These are phyloP conservation scores for Candida nemodendra DNA, from an alignment of 805 yeast genomes.

Conservation along the genomic window DNA sequence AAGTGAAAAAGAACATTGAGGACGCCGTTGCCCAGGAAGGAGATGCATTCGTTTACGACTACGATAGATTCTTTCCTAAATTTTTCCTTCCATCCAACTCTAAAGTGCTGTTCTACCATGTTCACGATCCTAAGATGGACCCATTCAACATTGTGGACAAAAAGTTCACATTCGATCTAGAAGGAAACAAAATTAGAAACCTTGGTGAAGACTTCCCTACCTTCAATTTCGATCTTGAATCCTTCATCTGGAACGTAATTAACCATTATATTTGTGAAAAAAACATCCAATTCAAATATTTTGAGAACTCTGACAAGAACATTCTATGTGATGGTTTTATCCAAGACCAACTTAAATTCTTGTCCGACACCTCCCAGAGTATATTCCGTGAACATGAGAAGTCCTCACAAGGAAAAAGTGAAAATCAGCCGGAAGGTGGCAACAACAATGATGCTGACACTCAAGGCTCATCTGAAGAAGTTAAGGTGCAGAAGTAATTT, in stretches of 20 bases:
- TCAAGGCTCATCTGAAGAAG: too few species aligned
- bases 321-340: constrained; percentile 29
- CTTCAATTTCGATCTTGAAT: constrained; percentile 33
- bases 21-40: constrained; percentile 24
- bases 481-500: too few species aligned
- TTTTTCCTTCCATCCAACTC: constrained; percentile 29
- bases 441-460: too few species aligned
- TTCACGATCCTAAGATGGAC: constrained; percentile 55
- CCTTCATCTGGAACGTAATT: constrained; percentile 33
- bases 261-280: constrained; percentile 34
- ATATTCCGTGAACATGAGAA: constrained; percentile 20
- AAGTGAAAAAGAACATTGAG: constrained; percentile 20
- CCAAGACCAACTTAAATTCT: constrained; percentile 25
- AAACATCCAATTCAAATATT: constrained; percentile 22
- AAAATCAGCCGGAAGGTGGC: neutral
- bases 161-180: constrained; percentile 28
- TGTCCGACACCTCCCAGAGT: constrained; percentile 21
- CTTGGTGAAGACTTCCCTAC: constrained; percentile 35
- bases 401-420: neutral
- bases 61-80: constrained; percentile 27
- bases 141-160: constrained; percentile 41
- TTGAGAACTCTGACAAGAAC: constrained; percentile 22
- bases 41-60: constrained; percentile 27
- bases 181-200: constrained; percentile 32
- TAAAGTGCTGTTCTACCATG: constrained; percentile 40